Evolutionary conservation across 805 yeast genomes (phyloP).

Genomic region (Millerago galiae): DNA sequence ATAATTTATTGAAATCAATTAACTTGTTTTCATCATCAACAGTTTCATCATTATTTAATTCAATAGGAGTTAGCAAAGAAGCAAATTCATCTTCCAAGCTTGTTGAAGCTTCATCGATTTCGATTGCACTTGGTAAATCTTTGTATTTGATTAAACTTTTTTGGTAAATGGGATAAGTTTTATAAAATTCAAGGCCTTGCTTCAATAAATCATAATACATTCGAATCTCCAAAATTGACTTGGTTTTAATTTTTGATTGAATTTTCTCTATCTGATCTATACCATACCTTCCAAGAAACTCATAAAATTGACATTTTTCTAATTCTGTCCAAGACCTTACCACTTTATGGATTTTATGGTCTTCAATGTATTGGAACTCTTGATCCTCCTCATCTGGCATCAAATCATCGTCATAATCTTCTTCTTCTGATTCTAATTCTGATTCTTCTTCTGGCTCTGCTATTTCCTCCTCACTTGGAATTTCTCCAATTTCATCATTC

Average conservation of each 20-base stretch:
- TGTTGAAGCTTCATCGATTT: slow-evolving; percentile 39
- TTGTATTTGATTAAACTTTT: slow-evolving; percentile 29
- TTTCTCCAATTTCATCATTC: neutral
- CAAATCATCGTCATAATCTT: no score
- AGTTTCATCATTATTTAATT: neutral
- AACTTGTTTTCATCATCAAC: neutral
- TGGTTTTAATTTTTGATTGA: slow-evolving; percentile 30
- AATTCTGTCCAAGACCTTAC: slow-evolving; percentile 39
- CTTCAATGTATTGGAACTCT: neutral
- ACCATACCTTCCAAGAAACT: slow-evolving; percentile 41
- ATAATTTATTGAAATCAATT: neutral
- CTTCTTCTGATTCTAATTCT: no score
- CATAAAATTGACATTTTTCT: slow-evolving; percentile 50
- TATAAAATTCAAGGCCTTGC: slow-evolving; percentile 22
- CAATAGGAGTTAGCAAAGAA: neutral
- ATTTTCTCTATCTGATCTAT: slow-evolving; percentile 41
- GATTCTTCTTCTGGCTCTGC: neutral
- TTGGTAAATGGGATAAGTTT: slow-evolving; percentile 15
- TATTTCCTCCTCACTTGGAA: neutral
- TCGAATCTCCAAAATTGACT: slow-evolving; percentile 38
- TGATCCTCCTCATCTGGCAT: no score
- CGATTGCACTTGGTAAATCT: slow-evolving; percentile 47
- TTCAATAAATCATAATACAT: slow-evolving; percentile 38
- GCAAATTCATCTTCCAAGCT: slow-evolving; percentile 37
- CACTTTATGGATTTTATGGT: neutral